Base-by-base conservation (phyloP, 2,329 filamentous ascomycete species). In the Hypoxylon sp. region DNA sequence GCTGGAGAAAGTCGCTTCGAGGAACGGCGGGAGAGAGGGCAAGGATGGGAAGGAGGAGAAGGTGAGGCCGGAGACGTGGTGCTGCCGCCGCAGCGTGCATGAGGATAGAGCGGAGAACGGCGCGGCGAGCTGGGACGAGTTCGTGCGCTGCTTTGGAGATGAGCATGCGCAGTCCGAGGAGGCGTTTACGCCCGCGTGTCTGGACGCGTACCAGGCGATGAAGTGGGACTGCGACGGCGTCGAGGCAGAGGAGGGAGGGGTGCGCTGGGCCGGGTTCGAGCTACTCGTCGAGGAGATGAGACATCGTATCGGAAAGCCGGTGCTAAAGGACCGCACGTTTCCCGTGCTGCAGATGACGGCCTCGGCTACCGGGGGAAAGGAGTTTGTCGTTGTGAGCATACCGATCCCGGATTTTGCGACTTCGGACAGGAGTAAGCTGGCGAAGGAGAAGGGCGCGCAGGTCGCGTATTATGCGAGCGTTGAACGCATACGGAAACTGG, bases 261-360 rank as follows among this genome's bases (percentile, higher is more conserved):
- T 77, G 57, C 75, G 61, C 21, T 89, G 86, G 85, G 78, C 73
- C 0, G 76, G 81, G 48, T 84, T 87, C 73, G 80, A 79, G 32
- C 77, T 89, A 17, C 74, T 75, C 72, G 80, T 91, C 21, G 85
- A 86, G 68, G 89, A 93, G 80, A 91, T 91, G 83, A 85, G 85
- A 60, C 91, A 93, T 76, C 82, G 82, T 49, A 83, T 93, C 57
- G 79, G 81, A 34, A 85, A 86, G 0, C 80, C 82, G 2, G 83
- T 87, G n/a, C 81, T 93, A 6, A 83, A 84, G 63, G 85, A 89
- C 68, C 87, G 91, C 53, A 85, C 87, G 2, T 94, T 93, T 71
- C 85, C 89, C 14, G 87, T 90, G 2, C 76, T 93, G 53, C 87
- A 92, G 75, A 80, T 91, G 60, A 87, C 88, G 41, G 82, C 10